phyloP scores from a whole-genome alignment of 2,329 filamentous ascomycete genomes.

The Fusarium coicis region DNA sequence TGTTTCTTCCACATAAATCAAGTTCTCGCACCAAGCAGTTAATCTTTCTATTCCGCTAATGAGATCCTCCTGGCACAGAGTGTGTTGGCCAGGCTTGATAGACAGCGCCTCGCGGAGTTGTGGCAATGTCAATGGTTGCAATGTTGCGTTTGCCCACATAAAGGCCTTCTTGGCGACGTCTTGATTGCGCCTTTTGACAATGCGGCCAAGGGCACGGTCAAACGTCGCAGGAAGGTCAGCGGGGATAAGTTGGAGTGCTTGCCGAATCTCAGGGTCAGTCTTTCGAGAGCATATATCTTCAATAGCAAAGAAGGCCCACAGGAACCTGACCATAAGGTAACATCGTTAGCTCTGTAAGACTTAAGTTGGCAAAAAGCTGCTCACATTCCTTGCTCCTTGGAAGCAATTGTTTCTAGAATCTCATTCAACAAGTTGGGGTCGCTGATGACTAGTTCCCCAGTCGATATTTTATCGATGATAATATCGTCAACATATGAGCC shows the following conservation, averaged over 20 bases:
- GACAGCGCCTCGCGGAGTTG: constrained; percentile 25
- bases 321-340: neutral
- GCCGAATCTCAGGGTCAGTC: constrained; percentile 10
- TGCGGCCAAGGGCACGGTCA: constrained; percentile 15
- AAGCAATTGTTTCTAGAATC: neutral
- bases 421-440: rapidly evolving
- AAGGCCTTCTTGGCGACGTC: constrained; percentile 1
- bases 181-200: neutral
- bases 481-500: neutral
- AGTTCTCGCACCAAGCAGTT: constrained; percentile 13
- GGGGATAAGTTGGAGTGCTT: neutral
- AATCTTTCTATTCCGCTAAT: constrained; percentile 3
- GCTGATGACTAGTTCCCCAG: rapidly evolving
- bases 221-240: constrained; percentile 12
- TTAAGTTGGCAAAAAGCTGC: rapidly evolving
- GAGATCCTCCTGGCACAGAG: neutral
- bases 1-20: constrained; percentile 12
- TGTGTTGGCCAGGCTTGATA: neutral
- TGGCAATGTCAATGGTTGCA: neutral
- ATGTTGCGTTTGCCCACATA: neutral
- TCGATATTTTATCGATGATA: neutral
- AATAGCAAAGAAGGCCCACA: constrained; percentile 21
- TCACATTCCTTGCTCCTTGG: constrained; percentile 1
- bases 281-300: constrained; percentile 25
- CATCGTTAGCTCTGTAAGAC: rapidly evolving